phyloP scores from a whole-genome alignment of 352 stramenopile species.

The Pythium brassicae region DNA sequence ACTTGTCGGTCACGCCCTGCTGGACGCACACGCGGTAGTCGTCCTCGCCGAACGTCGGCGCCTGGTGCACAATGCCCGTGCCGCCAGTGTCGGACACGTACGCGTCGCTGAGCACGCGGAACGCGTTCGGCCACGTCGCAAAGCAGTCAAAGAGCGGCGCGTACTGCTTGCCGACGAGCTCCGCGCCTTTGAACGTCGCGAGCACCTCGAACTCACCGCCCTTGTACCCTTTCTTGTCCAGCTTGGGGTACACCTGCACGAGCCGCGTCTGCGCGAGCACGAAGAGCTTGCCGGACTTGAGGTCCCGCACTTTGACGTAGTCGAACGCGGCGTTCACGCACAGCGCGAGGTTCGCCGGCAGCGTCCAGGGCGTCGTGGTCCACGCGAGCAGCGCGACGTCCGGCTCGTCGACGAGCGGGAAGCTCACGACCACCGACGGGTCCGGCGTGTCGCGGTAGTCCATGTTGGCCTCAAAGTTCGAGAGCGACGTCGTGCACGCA shows the following conservation, averaged over 20 bases:
- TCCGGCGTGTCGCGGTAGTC: conserved; percentile 99
- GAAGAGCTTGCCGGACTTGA: conserved; percentile 88
- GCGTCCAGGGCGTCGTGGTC: conserved; percentile 99
- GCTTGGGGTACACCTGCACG: conserved; percentile 95
- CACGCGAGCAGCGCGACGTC: conserved; percentile 92
- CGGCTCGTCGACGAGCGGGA: conserved; percentile 89
- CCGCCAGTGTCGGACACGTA: conserved; percentile 98
- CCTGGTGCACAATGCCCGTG: conserved; percentile 98
- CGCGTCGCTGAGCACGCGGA: conserved; percentile 94
- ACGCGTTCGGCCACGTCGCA: conserved; percentile 85
- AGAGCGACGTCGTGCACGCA: conserved; percentile 96
- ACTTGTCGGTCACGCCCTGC: conserved; percentile 94
- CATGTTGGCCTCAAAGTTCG: conserved; percentile 99
- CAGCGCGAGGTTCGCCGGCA: conserved; percentile 97
- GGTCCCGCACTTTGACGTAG: conserved; percentile 98
- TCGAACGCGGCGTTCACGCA: conserved; percentile 96
- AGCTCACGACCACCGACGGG: conserved; percentile 96
- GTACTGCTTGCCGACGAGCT: conserved; percentile 96
- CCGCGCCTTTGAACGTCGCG: conserved; percentile 87
- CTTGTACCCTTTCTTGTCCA: conserved; percentile 97
- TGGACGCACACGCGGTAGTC: conserved; percentile 99
- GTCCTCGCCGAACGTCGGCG: conserved; percentile 99
- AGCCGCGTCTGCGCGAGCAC: conserved; percentile 93
- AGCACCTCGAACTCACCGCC: conserved; percentile 92
- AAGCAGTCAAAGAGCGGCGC: conserved; percentile 97